A percentile compares a stretch with the other conserved stretches of the same genome.
These are phyloP conservation scores for Solanum ahanhuiri DNA, from an alignment of 257 asterid species.

Conservation along the genomic window DNA sequence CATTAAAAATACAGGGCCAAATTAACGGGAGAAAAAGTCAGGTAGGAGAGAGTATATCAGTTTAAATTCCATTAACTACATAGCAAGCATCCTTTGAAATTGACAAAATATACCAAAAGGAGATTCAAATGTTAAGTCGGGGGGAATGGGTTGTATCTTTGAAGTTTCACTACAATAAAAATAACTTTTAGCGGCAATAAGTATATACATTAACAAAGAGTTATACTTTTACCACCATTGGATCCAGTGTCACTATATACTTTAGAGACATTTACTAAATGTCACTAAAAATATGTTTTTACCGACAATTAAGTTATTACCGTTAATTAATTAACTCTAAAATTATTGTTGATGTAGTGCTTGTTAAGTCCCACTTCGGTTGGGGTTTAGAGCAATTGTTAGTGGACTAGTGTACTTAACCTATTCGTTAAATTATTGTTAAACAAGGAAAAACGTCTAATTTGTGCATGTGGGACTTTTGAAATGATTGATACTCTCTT, in stretches of 20 bases:
- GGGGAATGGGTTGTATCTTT: no score
- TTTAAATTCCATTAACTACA: background rate
- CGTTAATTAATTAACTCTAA: no score
- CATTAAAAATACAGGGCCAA: background rate
- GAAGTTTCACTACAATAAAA: no score
- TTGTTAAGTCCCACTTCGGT: background rate
- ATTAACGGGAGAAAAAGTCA: background rate
- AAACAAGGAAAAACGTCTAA: background rate
- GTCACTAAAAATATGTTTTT: no score
- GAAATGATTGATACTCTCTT: background rate
- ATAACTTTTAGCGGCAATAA: no score
- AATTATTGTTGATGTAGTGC: no score
- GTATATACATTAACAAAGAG: no score
- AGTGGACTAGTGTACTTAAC: background rate
- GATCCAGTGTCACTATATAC: no score
- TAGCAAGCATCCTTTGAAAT: background rate
- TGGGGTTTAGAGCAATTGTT: background rate
- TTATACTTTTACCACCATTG: no score
- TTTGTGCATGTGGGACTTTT: background rate
- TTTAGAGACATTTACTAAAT: no score
- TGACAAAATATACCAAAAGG: background rate
- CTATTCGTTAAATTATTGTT: background rate
- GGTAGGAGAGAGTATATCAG: background rate
- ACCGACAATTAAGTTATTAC: no score
- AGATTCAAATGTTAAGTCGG: slow-evolving; percentile 8